A percentile compares a stretch with the other conserved stretches of the same genome.
Conservation (phyloP, 1,284 basidiomycete genomes). For the Leccinum fuscescens region DNA sequence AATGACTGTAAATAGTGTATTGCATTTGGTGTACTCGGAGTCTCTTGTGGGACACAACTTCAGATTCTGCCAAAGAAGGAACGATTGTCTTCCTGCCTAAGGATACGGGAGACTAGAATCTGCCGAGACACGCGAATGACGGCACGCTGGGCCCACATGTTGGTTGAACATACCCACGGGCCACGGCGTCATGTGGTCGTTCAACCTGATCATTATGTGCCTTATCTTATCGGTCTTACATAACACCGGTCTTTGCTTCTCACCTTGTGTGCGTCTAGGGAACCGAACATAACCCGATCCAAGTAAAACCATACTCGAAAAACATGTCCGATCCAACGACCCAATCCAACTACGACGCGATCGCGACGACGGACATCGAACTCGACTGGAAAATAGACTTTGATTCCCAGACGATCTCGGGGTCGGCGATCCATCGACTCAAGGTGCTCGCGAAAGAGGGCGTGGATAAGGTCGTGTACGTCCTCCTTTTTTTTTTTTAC, state of each 20-base stretch:
- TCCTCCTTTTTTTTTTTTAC: slow-evolving; percentile 1
- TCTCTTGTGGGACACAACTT: no score
- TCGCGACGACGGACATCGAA: slow-evolving; percentile 66
- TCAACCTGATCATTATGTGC: no score
- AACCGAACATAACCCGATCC: background rate
- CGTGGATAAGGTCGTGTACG: slow-evolving; percentile 63
- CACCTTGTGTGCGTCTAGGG: background rate
- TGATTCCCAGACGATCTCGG: slow-evolving; percentile 61
- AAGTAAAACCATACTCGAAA: background rate
- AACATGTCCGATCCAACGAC: slow-evolving; percentile 61
- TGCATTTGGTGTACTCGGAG: no score
- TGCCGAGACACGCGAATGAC: no score
- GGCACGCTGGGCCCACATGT: no score
- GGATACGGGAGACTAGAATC: no score
- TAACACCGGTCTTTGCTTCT: background rate
- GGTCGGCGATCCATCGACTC: slow-evolving; percentile 70
- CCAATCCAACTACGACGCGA: slow-evolving; percentile 76
- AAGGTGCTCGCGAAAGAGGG: slow-evolving; percentile 12
- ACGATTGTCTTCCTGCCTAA: no score
- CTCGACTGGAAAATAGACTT: slow-evolving; percentile 90
- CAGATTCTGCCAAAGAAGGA: no score
- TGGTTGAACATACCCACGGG: no score
- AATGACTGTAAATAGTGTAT: no score
- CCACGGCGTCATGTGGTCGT: no score
- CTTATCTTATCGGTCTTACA: background rate